Evolutionary conservation across 768 basidiomycete species (phyloP), one percentile per base, ranked within the genome.

Genomic region (Tricholoma sp.): DNA sequence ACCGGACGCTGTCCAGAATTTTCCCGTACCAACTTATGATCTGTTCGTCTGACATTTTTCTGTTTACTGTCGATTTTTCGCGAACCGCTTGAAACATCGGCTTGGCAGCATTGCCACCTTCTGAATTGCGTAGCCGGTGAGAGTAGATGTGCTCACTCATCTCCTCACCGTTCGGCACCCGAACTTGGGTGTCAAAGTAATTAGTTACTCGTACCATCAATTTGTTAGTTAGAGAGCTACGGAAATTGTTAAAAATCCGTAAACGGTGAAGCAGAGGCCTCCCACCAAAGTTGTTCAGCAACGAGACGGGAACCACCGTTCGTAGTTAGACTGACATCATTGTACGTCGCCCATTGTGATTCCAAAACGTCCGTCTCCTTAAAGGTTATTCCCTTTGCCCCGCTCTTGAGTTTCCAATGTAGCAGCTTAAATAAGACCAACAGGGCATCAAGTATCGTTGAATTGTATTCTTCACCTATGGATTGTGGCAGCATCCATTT

Each of bases 331-430:
- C 93, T 94, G 52, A 96, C 93, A 68, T 91, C 91, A 61, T 90
- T 91, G 71, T 98, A 86, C 18, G 96, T 95, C 17, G 90, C 88
- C 91, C 94, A 96, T 64, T 98, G 94, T 6, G 89, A 86, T 67
- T 99, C 96, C 36, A 99, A 79, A n/a, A 98, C 85, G 68, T 98
- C 96, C 0, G 95, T 97, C 76, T 99, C 97, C 67, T 95, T 94
- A 78, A 98, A 95, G 71, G 96, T 91, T 49, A 95, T 92, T 17
- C 89, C 90, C 68, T 92, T 94, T 57, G 86, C 81, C 17, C 89
- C 92, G 60, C 91, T 89, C 76, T 96, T 96, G 52, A 99, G 79
- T 70, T 98, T 96, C 91, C 89, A 94, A 61, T 96, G 93, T 18
- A 98, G 86, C 34, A 99, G 78, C 66, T 83, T 88, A 80, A 99